These are phyloP conservation scores for Carallia brachiata DNA, from an alignment of 345 rosid species.

Conservation along the genomic window DNA sequence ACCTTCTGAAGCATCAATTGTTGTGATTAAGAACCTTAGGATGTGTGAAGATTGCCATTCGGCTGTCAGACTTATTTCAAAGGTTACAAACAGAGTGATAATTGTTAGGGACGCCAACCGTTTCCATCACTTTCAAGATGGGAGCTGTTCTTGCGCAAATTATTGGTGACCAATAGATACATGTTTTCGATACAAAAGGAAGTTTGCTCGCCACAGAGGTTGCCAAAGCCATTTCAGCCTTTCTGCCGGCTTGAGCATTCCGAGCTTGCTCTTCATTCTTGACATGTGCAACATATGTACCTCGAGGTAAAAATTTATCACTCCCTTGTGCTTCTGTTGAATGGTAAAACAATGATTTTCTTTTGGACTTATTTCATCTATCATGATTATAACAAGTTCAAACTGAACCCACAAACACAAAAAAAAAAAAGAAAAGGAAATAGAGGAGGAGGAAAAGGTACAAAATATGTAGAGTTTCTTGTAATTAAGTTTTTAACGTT, in stretches of 20 bases:
- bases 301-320: too few relatives aligned
- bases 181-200: not conserved
- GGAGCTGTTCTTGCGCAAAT: conserved; percentile 69
- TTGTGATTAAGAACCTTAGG: conserved; percentile 69
- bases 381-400: too few relatives aligned
- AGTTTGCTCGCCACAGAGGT: not conserved
- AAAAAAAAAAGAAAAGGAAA: too few relatives aligned
- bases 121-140: conserved; percentile 73
- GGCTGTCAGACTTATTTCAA: conserved; percentile 71
- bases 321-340: too few relatives aligned
- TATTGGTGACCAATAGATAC: conserved; percentile 43
- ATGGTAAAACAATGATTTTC: too few relatives aligned
- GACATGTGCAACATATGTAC: too few relatives aligned
- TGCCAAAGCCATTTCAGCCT: not conserved
- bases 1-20: conserved; percentile 55
- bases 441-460: not conserved
- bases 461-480: too few relatives aligned
- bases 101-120: conserved; percentile 77
- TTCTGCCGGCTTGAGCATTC: not conserved
- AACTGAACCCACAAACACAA: not conserved
- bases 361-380: too few relatives aligned
- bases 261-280: conserved; percentile 1
- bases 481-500: not conserved
- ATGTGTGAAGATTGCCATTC: conserved; percentile 89
- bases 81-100: conserved; percentile 47